Evolutionary conservation across 108 stramenopile species (phyloP).

Genomic region (Aurantiochytrium sp.): DNA sequence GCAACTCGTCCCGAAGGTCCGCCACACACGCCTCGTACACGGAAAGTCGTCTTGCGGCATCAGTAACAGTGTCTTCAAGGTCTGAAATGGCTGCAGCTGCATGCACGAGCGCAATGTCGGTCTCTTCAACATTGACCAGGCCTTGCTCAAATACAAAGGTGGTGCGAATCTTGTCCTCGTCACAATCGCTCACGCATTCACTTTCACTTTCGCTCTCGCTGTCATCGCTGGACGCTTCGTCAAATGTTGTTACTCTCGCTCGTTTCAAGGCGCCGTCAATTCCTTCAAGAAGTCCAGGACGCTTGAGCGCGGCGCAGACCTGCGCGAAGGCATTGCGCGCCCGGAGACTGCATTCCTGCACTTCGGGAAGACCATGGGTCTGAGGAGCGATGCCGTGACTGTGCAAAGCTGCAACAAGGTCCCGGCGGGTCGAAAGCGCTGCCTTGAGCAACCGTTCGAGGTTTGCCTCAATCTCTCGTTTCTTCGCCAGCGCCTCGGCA

Average conservation of each 20-base stretch:
- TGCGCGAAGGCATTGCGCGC: no score
- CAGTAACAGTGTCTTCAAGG: not conserved
- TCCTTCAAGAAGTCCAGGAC: no score
- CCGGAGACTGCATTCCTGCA: no score
- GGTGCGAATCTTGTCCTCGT: not conserved
- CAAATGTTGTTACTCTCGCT: no score
- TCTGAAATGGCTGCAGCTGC: not conserved
- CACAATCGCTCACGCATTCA: no score
- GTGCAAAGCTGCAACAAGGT: no score
- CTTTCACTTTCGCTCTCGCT: not conserved
- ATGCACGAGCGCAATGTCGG: not conserved
- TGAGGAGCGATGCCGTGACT: no score
- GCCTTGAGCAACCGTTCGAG: not conserved
- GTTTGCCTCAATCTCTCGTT: not conserved
- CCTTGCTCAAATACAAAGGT: no score
- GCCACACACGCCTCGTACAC: not conserved
- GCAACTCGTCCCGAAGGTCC: not conserved
- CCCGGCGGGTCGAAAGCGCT: no score
- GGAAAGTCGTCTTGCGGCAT: not conserved
- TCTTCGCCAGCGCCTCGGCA: not conserved
- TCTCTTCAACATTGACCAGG: not conserved
- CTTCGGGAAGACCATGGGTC: no score
- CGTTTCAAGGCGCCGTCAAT: no score
- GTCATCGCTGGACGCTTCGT: not conserved
- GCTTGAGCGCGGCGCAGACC: no score